Percentiles rank a stretch among this genome's conserved stretches.
Evolutionary conservation across 1,284 basidiomycete genomes (phyloP).

Genomic region (Paramarasmius palmivorus): DNA sequence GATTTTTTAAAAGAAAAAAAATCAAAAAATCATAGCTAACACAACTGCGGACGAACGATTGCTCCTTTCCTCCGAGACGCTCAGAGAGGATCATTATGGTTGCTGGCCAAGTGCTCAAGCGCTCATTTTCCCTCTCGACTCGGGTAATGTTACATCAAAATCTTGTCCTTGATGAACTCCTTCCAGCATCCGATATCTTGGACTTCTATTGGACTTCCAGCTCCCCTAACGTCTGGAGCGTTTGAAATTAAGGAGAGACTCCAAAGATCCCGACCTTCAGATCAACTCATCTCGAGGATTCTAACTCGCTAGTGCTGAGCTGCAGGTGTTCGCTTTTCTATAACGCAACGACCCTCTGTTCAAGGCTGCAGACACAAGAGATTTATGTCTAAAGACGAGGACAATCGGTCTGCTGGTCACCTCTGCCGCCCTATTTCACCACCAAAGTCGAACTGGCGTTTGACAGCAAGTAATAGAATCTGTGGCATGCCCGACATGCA

Average conservation of each 20-base stretch:
- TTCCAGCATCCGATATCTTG: not conserved
- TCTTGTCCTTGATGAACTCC: no score
- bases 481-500: constrained; percentile 59
- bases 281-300: constrained; percentile 14
- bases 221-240: not conserved
- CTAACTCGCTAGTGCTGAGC: constrained; percentile 31
- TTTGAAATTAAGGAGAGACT: constrained; percentile 7
- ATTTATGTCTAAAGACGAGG: constrained; percentile 39
- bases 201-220: constrained; percentile 8
- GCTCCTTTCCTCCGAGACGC: no score
- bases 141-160: no score
- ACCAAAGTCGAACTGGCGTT: constrained; percentile 42
- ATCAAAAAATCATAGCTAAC: no score
- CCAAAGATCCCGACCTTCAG: constrained; percentile 1
- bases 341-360: not conserved
- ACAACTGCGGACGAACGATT: no score
- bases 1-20: no score
- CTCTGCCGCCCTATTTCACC: constrained; percentile 54
- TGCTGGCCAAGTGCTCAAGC: no score
- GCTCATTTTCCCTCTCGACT: no score
- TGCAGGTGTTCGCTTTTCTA: constrained; percentile 40
- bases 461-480: constrained; percentile 50
- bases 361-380: not conserved
- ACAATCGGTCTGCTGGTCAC: constrained; percentile 55
- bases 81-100: no score